Percentiles rank a stretch among this genome's conserved stretches.
These are phyloP conservation scores for Sphagnum contortum DNA, from an alignment of 225 moss, liverwort and hornwort genomes.

Conservation along the genomic window DNA sequence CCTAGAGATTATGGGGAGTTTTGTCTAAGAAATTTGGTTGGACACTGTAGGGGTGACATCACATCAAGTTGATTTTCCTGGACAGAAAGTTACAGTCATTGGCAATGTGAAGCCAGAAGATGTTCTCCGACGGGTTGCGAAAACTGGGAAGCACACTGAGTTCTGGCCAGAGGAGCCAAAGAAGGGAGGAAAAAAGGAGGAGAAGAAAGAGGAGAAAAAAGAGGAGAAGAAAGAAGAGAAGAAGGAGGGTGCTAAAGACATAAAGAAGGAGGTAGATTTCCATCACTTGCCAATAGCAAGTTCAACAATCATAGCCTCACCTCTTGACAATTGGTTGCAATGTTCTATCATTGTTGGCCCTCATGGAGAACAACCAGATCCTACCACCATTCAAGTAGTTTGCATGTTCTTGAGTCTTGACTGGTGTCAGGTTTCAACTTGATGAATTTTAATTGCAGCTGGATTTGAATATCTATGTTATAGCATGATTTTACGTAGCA, in stretches of 20 bases:
- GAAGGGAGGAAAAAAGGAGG: conserved; percentile 2
- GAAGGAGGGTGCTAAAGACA: conserved; percentile 2
- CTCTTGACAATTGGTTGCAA: too few relatives aligned
- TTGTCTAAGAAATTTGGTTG: neutral
- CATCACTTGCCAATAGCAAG: too few relatives aligned
- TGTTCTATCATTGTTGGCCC: too few relatives aligned
- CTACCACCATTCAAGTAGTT: too few relatives aligned
- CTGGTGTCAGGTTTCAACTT: too few relatives aligned
- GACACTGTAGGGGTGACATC: conserved; percentile 12
- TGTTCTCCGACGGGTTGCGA: conserved; percentile 33
- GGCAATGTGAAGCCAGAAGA: conserved; percentile 16
- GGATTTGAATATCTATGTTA: too few relatives aligned
- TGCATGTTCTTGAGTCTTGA: too few relatives aligned
- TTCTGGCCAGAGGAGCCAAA: conserved; percentile 20
- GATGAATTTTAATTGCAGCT: too few relatives aligned
- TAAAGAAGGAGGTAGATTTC: conserved; percentile 10
- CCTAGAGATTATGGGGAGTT: too few relatives aligned
- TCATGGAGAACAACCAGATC: too few relatives aligned
- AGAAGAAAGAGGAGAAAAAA: conserved; percentile 5
- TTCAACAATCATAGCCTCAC: too few relatives aligned
- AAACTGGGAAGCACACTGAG: conserved; percentile 40
- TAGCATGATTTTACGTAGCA: too few relatives aligned
- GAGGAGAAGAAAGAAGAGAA: conserved; percentile 14
- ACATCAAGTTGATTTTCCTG: conserved; percentile 16
- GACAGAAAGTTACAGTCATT: conserved; percentile 33